Evolutionary conservation across 306 rosid species (phyloP).

Genomic region (Castanea sativa): DNA sequence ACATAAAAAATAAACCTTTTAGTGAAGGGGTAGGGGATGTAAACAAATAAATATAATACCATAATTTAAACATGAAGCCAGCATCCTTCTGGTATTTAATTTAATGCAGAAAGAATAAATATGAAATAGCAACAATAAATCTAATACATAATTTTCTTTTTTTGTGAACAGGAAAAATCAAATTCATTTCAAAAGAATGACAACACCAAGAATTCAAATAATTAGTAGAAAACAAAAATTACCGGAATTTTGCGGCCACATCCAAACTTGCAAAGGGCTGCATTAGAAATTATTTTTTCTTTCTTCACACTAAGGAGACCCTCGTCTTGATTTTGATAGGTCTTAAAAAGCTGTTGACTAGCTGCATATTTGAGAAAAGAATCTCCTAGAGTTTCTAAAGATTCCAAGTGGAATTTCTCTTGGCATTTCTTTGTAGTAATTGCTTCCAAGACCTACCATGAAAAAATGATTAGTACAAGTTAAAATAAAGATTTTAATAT

Average conservation of each 20-base stretch:
- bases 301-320: constrained; percentile 73
- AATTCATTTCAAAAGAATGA: constrained; percentile 11
- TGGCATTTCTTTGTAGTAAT: constrained; percentile 68
- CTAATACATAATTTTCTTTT: not conserved
- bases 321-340: constrained; percentile 55
- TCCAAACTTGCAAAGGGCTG: constrained; percentile 59
- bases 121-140: not conserved
- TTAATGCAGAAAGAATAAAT: not conserved
- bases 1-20: not conserved
- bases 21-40: not conserved
- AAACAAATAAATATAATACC: not conserved
- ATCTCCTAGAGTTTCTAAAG: constrained; percentile 91
- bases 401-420: constrained; percentile 77
- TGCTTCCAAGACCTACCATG: constrained; percentile 79
- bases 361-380: constrained; percentile 83
- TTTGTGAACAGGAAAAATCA: not conserved
- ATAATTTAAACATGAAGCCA: not conserved
- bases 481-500: not conserved
- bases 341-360: constrained; percentile 61
- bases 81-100: not conserved
- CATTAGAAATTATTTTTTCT: constrained; percentile 68
- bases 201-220: not conserved
- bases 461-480: constrained; percentile 1
- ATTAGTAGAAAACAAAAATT: constrained; percentile 9
- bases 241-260: constrained; percentile 63